A percentile compares a stretch with the other conserved stretches of the same genome.
phyloP scores from a whole-genome alignment of 306 rosid genomes.

The Vigna mungo region DNA sequence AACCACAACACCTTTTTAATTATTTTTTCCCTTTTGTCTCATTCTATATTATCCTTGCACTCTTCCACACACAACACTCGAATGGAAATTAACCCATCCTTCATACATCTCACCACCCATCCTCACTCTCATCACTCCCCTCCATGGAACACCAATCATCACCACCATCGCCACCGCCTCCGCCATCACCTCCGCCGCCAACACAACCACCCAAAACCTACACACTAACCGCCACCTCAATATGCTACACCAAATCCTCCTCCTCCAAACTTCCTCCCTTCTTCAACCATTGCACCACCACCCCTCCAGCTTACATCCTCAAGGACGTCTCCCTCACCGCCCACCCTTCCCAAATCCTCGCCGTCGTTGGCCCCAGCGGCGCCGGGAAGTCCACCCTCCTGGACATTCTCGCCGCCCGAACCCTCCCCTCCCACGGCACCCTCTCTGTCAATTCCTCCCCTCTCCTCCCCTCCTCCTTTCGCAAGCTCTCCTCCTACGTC shows the following conservation, averaged over 20 bases:
- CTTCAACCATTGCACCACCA: slow-evolving; percentile 63
- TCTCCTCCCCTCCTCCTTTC: slow-evolving; percentile 68
- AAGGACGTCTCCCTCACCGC: slow-evolving; percentile 75
- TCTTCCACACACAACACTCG: slow-evolving; percentile 17
- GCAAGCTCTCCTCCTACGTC: slow-evolving; percentile 90
- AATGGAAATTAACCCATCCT: not conserved
- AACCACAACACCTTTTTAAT: not conserved
- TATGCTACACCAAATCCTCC: slow-evolving; percentile 77
- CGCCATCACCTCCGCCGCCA: slow-evolving; percentile 29
- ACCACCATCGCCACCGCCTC: slow-evolving; percentile 11
- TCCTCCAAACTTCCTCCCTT: slow-evolving; percentile 35
- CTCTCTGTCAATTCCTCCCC: slow-evolving; percentile 79
- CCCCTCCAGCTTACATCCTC: slow-evolving; percentile 70
- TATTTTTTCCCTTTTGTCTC: not conserved
- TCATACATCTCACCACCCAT: not conserved
- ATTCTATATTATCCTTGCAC: slow-evolving; percentile 25
- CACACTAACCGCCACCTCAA: slow-evolving; percentile 71
- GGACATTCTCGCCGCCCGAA: slow-evolving; percentile 85
- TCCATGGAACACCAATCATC: slow-evolving; percentile 58
- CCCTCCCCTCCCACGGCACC: slow-evolving; percentile 64
- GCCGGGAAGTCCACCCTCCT: slow-evolving; percentile 95
- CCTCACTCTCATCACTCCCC: not conserved
- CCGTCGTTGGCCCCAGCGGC: slow-evolving; percentile 93
- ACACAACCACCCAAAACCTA: slow-evolving; percentile 54
- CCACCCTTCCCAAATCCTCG: slow-evolving; percentile 74